These are phyloP conservation scores for Diaporthe longicolla DNA, from an alignment of 2,329 filamentous ascomycete genomes.

Conservation along the genomic window DNA sequence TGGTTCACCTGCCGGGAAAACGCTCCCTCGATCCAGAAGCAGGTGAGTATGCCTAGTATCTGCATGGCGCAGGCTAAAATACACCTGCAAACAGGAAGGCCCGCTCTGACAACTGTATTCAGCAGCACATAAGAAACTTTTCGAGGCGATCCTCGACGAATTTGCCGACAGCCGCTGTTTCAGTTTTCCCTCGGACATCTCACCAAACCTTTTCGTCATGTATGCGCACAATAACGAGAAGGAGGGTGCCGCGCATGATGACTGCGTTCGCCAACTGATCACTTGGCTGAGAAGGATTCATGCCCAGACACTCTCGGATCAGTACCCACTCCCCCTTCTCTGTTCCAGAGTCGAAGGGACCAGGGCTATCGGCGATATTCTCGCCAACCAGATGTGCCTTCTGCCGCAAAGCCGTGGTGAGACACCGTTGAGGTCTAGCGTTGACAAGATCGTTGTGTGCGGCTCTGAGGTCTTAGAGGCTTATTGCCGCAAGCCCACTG, in stretches of 20 bases:
- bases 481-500: not conserved
- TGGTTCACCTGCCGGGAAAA: too few species aligned
- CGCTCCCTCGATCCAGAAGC: too few species aligned
- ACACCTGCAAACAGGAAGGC: too few species aligned
- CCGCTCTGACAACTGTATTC: not conserved
- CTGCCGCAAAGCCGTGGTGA: not conserved
- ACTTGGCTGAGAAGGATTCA: not conserved
- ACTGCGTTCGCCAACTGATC: not conserved
- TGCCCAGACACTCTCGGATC: not conserved
- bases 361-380: not conserved
- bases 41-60: too few species aligned
- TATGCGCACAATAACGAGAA: conserved; percentile 17
- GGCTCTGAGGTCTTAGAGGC: not conserved
- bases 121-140: not conserved
- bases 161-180: not conserved
- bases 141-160: not conserved
- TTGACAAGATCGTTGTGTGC: conserved; percentile 10
- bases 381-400: conserved; percentile 5
- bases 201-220: not conserved
- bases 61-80: too few species aligned
- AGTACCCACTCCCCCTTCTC: not conserved
- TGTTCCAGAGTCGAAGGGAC: not conserved
- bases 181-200: not conserved
- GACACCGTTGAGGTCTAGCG: not conserved
- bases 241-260: not conserved